These are phyloP conservation scores for Forsythia viridissima DNA, from an alignment of 257 asterid genomes.

Conservation along the genomic window DNA sequence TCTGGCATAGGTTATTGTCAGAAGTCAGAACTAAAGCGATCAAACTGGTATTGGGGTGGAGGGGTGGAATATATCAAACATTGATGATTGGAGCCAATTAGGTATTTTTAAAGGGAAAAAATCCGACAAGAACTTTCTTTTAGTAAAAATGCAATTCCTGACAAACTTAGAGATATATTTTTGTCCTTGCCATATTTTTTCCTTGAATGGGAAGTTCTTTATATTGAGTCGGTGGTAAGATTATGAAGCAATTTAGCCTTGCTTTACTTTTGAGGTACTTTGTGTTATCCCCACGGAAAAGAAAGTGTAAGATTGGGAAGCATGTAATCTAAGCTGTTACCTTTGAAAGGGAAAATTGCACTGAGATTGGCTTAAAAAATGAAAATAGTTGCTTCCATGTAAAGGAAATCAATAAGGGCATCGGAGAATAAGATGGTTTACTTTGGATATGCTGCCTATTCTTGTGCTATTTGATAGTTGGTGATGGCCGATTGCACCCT, in stretches of 20 bases:
- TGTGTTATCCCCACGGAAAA: neutral
- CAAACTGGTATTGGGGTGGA: neutral
- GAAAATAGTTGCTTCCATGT: constrained; percentile 13
- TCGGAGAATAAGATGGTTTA: constrained; percentile 8
- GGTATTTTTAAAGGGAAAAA: constrained; percentile 1
- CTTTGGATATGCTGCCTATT: neutral
- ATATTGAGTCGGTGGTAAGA: neutral
- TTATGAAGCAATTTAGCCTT: neutral
- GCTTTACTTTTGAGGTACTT: neutral
- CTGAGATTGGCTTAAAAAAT: neutral
- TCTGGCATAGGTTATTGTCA: neutral
- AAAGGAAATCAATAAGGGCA: constrained; percentile 5
- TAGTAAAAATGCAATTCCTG: neutral
- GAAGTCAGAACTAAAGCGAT: neutral
- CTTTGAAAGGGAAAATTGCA: neutral
- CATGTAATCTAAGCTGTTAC: neutral
- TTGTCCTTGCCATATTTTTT: neutral
- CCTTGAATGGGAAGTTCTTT: neutral
- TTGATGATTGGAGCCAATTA: neutral
- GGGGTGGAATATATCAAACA: neutral
- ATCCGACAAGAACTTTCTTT: neutral
- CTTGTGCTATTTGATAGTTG: constrained; percentile 9
- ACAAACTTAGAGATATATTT: neutral
- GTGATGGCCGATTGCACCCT: constrained; percentile 9
- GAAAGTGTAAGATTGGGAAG: neutral